Evolutionary conservation across 1,139 yeast genomes (phyloP).

Genomic region (Debaryomyces sp.): DNA sequence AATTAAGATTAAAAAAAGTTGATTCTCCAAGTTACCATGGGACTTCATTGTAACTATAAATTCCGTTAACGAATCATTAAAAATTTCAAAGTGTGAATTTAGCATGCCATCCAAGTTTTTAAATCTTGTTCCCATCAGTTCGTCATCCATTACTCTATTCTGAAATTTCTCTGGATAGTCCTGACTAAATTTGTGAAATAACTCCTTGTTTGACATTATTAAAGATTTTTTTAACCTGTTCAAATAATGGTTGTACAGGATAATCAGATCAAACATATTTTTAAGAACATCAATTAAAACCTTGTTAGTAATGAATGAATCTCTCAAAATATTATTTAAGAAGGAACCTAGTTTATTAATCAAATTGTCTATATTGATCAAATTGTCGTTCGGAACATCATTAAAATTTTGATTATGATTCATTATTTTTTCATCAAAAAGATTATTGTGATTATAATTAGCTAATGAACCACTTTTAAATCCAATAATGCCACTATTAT

Average conservation of each 20-base stretch:
- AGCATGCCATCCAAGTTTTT: constrained; percentile 51
- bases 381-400: constrained; percentile 5
- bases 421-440: constrained; percentile 34
- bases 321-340: constrained; percentile 66
- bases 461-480: constrained; percentile 17
- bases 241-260: constrained; percentile 59
- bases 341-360: constrained; percentile 56
- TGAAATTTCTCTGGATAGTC: constrained; percentile 45
- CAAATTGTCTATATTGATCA: constrained; percentile 53
- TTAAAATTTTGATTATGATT: constrained; percentile 7
- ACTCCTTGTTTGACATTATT: constrained; percentile 51
- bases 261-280: constrained; percentile 47
- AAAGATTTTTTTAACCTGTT: constrained; percentile 58
- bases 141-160: constrained; percentile 37
- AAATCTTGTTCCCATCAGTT: constrained; percentile 43
- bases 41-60: constrained; percentile 57
- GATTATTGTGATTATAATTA: constrained; percentile 25
- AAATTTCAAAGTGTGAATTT: constrained; percentile 54
- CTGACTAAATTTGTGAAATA: constrained; percentile 41
- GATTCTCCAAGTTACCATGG: constrained; percentile 67
- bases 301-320: constrained; percentile 67
- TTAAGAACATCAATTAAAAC: constrained; percentile 53
- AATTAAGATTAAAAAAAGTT: constrained; percentile 54
- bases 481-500: constrained; percentile 9
- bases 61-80: constrained; percentile 55